A percentile compares a stretch with the other conserved stretches of the same genome.
These are phyloP conservation scores for Curvularia eragrostidis DNA, from an alignment of 2,329 filamentous ascomycete species.

Conservation along the genomic window DNA sequence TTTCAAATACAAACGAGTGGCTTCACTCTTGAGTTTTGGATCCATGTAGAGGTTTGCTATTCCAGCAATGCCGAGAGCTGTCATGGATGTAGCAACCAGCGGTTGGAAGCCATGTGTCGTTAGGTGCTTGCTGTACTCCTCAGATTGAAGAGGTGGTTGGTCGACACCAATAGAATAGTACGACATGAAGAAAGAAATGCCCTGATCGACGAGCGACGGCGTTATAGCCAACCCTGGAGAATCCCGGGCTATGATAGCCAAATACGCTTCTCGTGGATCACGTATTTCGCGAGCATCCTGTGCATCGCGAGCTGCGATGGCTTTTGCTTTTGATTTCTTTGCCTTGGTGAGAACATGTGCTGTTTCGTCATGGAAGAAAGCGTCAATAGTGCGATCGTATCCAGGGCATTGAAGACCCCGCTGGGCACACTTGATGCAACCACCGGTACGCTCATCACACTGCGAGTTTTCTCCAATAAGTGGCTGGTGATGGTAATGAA, in stretches of 20 bases:
- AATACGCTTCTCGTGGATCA: conserved; percentile 5
- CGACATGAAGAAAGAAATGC: conserved; percentile 45
- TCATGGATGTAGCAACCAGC: conserved; percentile 43
- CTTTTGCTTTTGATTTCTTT: conserved; percentile 40
- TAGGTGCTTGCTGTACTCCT: conserved; percentile 32
- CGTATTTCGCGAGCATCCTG: conserved; percentile 11
- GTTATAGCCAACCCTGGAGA: conserved; percentile 25
- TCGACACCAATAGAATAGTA: conserved; percentile 37
- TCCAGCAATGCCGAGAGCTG: conserved; percentile 44
- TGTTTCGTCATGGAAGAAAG: conserved; percentile 43
- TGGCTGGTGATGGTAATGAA: background rate
- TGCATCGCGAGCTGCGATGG: conserved; percentile 36
- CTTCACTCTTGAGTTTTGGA: conserved; percentile 33
- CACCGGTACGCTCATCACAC: conserved; percentile 41
- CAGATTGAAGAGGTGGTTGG: conserved; percentile 35
- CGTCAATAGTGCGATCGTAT: conserved; percentile 39
- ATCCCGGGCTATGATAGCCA: conserved; percentile 14
- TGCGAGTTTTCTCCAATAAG: conserved; percentile 16
- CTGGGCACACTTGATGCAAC: conserved; percentile 38
- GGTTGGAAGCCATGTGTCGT: conserved; percentile 44
- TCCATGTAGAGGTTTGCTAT: conserved; percentile 41
- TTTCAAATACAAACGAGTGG: conserved; percentile 40
- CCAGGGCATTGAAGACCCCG: conserved; percentile 38
- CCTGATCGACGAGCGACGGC: conserved; percentile 38
- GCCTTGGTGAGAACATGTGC: conserved; percentile 36